A percentile compares a stretch with the other conserved stretches of the same genome.
Evolutionary conservation across 176 grass and related monocot species (phyloP).

Genomic region (Coix lacrymajobi): DNA sequence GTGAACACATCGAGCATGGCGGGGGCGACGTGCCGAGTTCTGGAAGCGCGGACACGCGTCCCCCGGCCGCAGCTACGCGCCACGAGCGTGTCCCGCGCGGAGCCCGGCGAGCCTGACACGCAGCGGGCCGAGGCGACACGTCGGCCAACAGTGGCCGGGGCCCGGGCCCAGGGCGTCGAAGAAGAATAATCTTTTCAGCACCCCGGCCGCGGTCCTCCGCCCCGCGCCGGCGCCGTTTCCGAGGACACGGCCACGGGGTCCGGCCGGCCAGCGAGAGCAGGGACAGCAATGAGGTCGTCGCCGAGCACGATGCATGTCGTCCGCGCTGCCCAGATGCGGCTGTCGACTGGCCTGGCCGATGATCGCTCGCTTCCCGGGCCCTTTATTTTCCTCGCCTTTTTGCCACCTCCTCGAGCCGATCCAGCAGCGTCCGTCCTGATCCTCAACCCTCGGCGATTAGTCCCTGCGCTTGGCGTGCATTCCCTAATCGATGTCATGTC

Average conservation of each 20-base stretch:
- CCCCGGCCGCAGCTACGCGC: neutral
- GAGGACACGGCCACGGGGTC: conserved; percentile 7
- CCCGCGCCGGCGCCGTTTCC: neutral
- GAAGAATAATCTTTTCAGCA: neutral
- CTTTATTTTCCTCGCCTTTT: neutral
- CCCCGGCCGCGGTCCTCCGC: neutral
- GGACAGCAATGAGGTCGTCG: neutral
- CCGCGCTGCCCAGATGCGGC: neutral
- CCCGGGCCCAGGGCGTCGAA: too few species aligned
- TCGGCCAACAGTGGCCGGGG: neutral
- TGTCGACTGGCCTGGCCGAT: neutral
- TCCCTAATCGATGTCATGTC: neutral
- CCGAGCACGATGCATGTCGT: neutral
- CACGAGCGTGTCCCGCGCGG: conserved; percentile 22
- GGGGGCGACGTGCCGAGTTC: neutral
- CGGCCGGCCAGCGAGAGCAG: neutral
- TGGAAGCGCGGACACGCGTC: neutral
- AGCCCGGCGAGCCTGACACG: conserved; percentile 8
- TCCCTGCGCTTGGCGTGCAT: neutral
- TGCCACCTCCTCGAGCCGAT: neutral
- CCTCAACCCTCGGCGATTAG: neutral
- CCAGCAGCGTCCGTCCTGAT: neutral
- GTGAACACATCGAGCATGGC: neutral
- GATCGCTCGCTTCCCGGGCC: neutral
- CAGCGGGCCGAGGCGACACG: neutral